Evolutionary conservation across 1,139 yeast species (phyloP), one percentile per base, ranked within the genome.

Genomic region (Arxiozyma bovina): DNA sequence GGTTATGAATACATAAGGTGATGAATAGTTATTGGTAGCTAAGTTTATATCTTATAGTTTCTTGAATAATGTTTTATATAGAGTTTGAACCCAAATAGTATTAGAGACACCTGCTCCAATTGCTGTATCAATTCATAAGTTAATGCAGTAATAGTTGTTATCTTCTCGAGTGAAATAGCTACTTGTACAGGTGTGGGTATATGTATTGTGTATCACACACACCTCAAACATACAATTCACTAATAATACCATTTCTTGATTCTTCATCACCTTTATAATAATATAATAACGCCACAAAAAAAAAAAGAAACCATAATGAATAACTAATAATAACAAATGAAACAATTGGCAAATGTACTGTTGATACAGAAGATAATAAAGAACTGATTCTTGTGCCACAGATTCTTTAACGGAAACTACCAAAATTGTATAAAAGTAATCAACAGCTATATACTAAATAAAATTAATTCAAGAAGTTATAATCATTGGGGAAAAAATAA

Each of bases 161-260:
- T 79, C 67, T 80, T 73, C 64, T 82, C 84, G 66, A 82, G 87
- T 55, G 78, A 77, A 30, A 85, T 80, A 55, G 78, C 77, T 1
- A 87, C 70, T 62, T 82, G 83, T 58, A 84, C 77, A 18, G 87
- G 79, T 5, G 82, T 38, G 87, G 79, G 65, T 83, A 83, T 22
- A 87, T 80, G 72, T 83, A 83, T 68, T 85, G 76, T 11, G 87
- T 86, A 50, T 87, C 85, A 62, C 89, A 88, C 53, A 85, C 73
- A 68, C 91, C 93, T 72, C 84, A 74, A 42, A 84, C 70, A 65
- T 83, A 79, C 61, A 82, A 75, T 27, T 83, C 80, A 44, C 87
- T 91, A 65, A 85, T 82, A 55, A 85, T 75, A 60, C 91, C 91
- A 43, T 73, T 59, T 55, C 75, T 73, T 42, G 80, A 65, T 40